Evolutionary conservation across 495 filamentous ascomycete genomes (phyloP).

Genomic region (Trichodelitschia bisporula): DNA sequence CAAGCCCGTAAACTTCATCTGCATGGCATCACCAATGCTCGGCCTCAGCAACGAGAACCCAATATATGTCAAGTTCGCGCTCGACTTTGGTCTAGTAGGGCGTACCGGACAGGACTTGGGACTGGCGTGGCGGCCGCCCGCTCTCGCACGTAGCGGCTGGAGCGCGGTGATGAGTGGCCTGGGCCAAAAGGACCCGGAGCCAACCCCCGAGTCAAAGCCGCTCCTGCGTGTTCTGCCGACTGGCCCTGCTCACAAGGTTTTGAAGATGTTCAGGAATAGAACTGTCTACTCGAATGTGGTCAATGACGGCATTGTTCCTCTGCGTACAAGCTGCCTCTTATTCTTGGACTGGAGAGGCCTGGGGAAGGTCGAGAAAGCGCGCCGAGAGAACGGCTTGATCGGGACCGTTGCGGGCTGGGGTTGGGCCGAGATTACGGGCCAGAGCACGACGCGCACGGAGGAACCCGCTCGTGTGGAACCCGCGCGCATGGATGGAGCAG

Average conservation of each 20-base stretch:
- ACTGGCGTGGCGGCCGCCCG: constrained; percentile 79
- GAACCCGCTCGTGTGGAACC: too few species aligned
- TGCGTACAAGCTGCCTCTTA: constrained; percentile 84
- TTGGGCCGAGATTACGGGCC: constrained; percentile 79
- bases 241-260: constrained; percentile 69
- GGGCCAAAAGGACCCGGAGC: constrained; percentile 38
- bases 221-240: constrained; percentile 75
- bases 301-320: constrained; percentile 90
- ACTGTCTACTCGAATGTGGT: constrained; percentile 96
- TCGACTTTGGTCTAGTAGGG: constrained; percentile 88
- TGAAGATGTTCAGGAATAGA: constrained; percentile 70
- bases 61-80: constrained; percentile 84
- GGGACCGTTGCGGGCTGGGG: constrained; percentile 84
- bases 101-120: constrained; percentile 87
- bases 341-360: constrained; percentile 94
- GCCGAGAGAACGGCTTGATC: constrained; percentile 73
- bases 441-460: constrained; percentile 26
- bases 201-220: constrained; percentile 63
- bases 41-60: constrained; percentile 95
- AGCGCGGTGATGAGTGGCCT: constrained; percentile 60
- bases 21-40: constrained; percentile 73
- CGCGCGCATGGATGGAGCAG: constrained; percentile 17
- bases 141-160: constrained; percentile 63
- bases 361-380: constrained; percentile 78
- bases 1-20: constrained; percentile 76